Percentiles rank a stretch among this genome's conserved stretches.
Conservation (phyloP, 805 yeast species). For the Ogataea sp. region DNA sequence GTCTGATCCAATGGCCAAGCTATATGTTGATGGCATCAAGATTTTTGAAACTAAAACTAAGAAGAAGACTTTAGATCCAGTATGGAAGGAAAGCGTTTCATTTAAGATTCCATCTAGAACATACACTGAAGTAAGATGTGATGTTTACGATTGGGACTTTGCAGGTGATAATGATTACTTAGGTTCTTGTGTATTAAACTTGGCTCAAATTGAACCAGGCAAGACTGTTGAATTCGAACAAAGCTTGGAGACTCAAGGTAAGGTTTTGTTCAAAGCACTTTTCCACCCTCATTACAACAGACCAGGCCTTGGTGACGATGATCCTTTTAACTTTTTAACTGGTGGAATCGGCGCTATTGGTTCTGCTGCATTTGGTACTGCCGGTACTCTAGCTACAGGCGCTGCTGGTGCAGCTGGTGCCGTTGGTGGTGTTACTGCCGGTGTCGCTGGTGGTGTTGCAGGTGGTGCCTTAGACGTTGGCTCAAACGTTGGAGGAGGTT, state of each 20-base stretch:
- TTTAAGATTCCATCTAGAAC: constrained; percentile 60
- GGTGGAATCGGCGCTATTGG: constrained; percentile 35
- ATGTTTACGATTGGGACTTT: constrained; percentile 71
- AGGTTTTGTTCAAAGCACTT: constrained; percentile 40
- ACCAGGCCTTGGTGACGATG: constrained; percentile 33
- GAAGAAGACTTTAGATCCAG: constrained; percentile 63
- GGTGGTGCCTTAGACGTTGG: constrained; percentile 1
- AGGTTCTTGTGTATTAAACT: constrained; percentile 45
- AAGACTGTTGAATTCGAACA: constrained; percentile 34
- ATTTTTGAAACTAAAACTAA: constrained; percentile 51
- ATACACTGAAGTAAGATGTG: constrained; percentile 38
- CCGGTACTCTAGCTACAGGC: constrained; percentile 29
- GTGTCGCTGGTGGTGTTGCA: constrained; percentile 29
- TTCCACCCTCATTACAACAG: constrained; percentile 62
- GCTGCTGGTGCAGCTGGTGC: constrained; percentile 37
- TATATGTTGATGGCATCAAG: constrained; percentile 46
- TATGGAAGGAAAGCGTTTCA: constrained; percentile 62
- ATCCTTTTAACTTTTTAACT: constrained; percentile 9
- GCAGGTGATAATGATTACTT: constrained; percentile 59
- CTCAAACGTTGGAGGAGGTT: constrained; percentile 14
- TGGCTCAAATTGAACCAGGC: constrained; percentile 39
- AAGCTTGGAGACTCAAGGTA: constrained; percentile 58
- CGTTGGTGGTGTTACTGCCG: constrained; percentile 26
- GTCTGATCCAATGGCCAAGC: constrained; percentile 60
- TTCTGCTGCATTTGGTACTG: constrained; percentile 27